These are phyloP conservation scores for Paramecium caudatum DNA, from an alignment of 73 alveolate genomes.

Conservation along the genomic window DNA sequence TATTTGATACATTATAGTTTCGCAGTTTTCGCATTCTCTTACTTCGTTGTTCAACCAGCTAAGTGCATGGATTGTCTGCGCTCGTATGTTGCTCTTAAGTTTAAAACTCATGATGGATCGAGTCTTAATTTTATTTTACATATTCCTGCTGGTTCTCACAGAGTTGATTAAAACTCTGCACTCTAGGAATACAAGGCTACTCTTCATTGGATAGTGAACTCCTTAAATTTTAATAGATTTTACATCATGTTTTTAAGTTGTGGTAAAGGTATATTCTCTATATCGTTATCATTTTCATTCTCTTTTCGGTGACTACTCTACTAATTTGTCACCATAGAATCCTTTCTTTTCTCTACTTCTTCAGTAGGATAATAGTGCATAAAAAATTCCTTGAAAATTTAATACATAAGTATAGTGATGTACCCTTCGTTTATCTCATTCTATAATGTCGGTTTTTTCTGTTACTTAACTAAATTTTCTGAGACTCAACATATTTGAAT, in stretches of 20 bases:
- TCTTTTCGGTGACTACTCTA: too few species aligned
- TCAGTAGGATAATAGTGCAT: too few species aligned
- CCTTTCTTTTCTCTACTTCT: too few species aligned
- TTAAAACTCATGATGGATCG: background rate
- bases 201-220: background rate
- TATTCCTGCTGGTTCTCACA: background rate
- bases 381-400: too few species aligned
- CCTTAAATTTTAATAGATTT: background rate
- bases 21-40: background rate
- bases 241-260: slow-evolving; percentile 17
- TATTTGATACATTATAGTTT: background rate
- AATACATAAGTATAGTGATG: too few species aligned
- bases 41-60: background rate
- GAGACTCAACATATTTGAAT: too few species aligned
- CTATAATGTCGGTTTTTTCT: too few species aligned
- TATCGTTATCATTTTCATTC: background rate
- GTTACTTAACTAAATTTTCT: too few species aligned
- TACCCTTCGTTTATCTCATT: too few species aligned
- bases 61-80: background rate
- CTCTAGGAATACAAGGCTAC: too few species aligned
- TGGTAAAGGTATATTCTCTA: background rate
- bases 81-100: background rate
- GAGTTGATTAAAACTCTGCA: too few species aligned
- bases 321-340: too few species aligned
- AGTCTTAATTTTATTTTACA: background rate